Evolutionary conservation across 345 rosid genomes (phyloP).

Genomic region (Sapria himalayana): DNA sequence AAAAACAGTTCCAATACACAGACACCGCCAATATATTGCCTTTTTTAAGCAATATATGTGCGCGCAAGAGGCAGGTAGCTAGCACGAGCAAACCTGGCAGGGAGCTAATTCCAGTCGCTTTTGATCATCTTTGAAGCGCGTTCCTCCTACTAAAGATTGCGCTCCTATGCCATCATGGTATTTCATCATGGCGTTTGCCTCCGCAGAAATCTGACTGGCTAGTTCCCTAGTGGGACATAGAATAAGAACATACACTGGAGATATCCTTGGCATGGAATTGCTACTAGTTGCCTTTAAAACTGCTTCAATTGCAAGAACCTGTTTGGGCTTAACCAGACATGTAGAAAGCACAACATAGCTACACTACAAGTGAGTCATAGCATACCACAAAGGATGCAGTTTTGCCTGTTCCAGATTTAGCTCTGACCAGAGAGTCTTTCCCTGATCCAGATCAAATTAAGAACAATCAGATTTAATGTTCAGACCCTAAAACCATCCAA

Average conservation of each 20-base stretch:
- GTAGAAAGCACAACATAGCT: constrained; percentile 13
- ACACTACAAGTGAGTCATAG: constrained; percentile 6
- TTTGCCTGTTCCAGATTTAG: constrained; percentile 86
- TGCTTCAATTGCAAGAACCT: constrained; percentile 99
- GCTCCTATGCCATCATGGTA: constrained; percentile 68
- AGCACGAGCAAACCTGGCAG: constrained; percentile 47
- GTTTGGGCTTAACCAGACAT: constrained; percentile 34
- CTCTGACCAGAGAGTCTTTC: constrained; percentile 76
- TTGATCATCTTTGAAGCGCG: constrained; percentile 83
- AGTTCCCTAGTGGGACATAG: constrained; percentile 90
- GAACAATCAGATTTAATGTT: constrained; percentile 2
- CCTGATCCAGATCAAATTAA: constrained; percentile 30
- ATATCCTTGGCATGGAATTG: constrained; percentile 18
- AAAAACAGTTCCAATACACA: too few relatives aligned
- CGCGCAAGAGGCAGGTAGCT: constrained; percentile 5
- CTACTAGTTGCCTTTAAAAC: constrained; percentile 42
- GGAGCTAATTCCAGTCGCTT: constrained; percentile 60
- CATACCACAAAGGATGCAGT: constrained; percentile 77
- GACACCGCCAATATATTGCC: too few relatives aligned
- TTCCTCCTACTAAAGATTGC: constrained; percentile 79
- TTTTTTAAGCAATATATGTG: too few relatives aligned
- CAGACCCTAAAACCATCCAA: too few relatives aligned
- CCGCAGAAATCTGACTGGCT: constrained; percentile 93
- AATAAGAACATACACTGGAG: constrained; percentile 42
- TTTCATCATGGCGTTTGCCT: constrained; percentile 66